Evolutionary conservation across 2,329 filamentous ascomycete genomes (phyloP).

Genomic region (Diaporthe helianthi): DNA sequence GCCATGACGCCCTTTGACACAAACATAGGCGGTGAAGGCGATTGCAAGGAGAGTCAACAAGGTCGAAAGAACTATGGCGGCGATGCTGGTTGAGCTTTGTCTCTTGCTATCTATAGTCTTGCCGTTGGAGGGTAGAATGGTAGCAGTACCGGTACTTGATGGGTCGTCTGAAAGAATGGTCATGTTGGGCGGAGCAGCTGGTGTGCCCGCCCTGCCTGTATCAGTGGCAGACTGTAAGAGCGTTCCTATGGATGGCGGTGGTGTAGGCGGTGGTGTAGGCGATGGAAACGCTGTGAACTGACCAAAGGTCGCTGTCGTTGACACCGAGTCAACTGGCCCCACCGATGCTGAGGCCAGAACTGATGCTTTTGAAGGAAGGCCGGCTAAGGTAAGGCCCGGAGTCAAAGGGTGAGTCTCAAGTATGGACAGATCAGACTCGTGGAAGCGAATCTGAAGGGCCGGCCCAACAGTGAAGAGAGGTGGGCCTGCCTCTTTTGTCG

Average conservation of each 20-base stretch:
- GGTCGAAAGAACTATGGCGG: slow-evolving; percentile 16
- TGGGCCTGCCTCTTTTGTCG: slow-evolving; percentile 12
- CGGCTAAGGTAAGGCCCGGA: slow-evolving; percentile 40
- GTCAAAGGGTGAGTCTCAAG: slow-evolving; percentile 48
- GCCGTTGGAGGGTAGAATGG: background rate
- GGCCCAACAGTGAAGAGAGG: slow-evolving; percentile 44
- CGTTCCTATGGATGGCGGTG: background rate
- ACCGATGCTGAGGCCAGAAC: background rate
- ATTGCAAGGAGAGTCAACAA: slow-evolving; percentile 9
- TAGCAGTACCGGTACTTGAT: background rate
- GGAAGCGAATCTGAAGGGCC: slow-evolving; percentile 49
- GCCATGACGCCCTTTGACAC: background rate
- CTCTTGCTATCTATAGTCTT: background rate
- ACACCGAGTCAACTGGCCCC: background rate
- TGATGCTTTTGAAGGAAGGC: background rate
- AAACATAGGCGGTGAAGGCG: slow-evolving; percentile 3
- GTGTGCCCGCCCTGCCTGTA: background rate
- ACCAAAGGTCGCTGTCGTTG: background rate
- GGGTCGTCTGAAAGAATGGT: background rate
- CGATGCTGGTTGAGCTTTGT: slow-evolving; percentile 10
- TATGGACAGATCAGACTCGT: slow-evolving; percentile 43
- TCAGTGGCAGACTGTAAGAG: background rate
- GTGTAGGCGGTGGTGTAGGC: background rate
- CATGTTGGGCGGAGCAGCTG: background rate
- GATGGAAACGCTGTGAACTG: background rate